These are phyloP conservation scores for Claviceps quebecensis DNA, from an alignment of 2,329 filamentous ascomycete genomes.

Conservation along the genomic window DNA sequence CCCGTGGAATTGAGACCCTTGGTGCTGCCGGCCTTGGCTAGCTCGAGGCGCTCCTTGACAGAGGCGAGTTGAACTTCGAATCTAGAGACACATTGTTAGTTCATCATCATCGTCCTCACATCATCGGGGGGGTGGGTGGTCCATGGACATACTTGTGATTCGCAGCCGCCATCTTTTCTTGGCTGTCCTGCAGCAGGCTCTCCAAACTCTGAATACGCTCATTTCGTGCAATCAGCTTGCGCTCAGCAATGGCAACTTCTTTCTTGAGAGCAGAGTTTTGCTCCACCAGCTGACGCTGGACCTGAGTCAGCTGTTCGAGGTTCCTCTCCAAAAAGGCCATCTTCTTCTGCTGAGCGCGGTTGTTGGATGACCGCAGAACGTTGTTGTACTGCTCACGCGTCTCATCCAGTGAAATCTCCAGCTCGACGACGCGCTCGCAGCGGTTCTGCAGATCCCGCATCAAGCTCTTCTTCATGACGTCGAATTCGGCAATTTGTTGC, in stretches of 20 bases:
- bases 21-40: constrained; percentile 82
- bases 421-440: constrained; percentile 92
- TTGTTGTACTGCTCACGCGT: constrained; percentile 99
- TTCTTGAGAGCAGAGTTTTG: constrained; percentile 97
- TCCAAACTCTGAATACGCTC: constrained; percentile 94
- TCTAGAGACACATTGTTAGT: constrained; percentile 31
- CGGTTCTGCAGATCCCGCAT: constrained; percentile 98
- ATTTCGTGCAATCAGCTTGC: constrained; percentile 90
- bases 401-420: constrained; percentile 94
- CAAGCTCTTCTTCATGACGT: constrained; percentile 98
- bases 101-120: neutral
- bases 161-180: constrained; percentile 93
- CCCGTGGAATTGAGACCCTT: constrained; percentile 59
- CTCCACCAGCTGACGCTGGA: constrained; percentile 93
- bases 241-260: constrained; percentile 95
- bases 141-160: constrained; percentile 72
- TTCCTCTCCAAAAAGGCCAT: constrained; percentile 99
- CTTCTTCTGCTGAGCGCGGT: constrained; percentile 98
- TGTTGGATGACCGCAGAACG: constrained; percentile 90
- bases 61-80: constrained; percentile 95
- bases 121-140: neutral
- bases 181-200: constrained; percentile 82
- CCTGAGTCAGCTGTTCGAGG: constrained; percentile 91
- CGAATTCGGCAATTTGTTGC: constrained; percentile 96
- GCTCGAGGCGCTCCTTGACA: constrained; percentile 94